Percentiles rank a stretch among this genome's conserved stretches.
phyloP scores from a whole-genome alignment of 306 rosid genomes.

The Spatholobus suberectus region DNA sequence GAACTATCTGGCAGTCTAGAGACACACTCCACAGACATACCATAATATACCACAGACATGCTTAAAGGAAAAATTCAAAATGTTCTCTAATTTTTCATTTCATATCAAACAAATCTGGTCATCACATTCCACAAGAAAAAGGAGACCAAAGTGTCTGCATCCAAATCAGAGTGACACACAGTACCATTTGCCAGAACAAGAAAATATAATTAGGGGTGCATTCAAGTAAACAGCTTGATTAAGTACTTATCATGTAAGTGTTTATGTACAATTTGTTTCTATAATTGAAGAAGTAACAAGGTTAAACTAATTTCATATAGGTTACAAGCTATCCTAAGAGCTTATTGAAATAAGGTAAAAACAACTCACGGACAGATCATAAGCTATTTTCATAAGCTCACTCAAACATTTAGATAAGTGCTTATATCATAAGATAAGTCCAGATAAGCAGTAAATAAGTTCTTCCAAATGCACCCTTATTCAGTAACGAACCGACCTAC shows the following conservation, averaged over 20 bases:
- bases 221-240: neutral
- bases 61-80: constrained; percentile 9
- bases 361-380: neutral
- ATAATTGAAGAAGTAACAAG: neutral
- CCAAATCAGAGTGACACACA: constrained; percentile 16
- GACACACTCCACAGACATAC: neutral
- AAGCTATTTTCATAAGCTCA: neutral
- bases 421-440: neutral
- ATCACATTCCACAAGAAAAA: constrained; percentile 8
- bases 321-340: neutral
- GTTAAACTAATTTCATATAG: neutral
- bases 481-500: neutral
- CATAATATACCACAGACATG: neutral
- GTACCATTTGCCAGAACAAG: constrained; percentile 26
- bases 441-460: too few species aligned
- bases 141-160: neutral
- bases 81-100: neutral
- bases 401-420: neutral
- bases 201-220: neutral
- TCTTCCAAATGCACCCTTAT: neutral
- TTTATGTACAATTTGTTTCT: neutral
- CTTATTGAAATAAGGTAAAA: neutral
- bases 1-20: neutral
- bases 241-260: neutral
- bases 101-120: neutral